Percentiles rank a stretch among this genome's conserved stretches.
Evolutionary conservation across 164 flowering plant species (phyloP).

Genomic region (Dillenia turbinata): DNA sequence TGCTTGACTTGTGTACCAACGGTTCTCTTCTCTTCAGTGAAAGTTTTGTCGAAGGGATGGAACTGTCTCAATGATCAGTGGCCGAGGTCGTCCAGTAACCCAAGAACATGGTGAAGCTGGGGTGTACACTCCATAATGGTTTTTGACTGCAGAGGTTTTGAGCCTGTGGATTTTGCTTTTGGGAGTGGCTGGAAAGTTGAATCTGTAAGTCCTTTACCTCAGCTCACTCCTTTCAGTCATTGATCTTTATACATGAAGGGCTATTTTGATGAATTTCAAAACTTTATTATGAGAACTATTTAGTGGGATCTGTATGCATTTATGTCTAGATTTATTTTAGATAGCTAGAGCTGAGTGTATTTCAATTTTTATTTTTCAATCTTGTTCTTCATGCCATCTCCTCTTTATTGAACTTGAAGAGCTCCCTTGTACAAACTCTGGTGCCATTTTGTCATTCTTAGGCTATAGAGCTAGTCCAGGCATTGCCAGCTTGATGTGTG

Average conservation of each 20-base stretch:
- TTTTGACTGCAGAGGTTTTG: conserved; percentile 83
- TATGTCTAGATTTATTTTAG: too few species aligned
- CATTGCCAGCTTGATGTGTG: too few species aligned
- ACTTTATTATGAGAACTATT: too few species aligned
- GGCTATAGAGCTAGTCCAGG: too few species aligned
- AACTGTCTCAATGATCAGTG: conserved; percentile 61
- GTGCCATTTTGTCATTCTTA: too few species aligned
- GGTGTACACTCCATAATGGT: conserved; percentile 59
- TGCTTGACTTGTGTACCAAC: too few species aligned
- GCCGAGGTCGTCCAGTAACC: conserved; percentile 60
- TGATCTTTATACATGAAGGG: too few species aligned
- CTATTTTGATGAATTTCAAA: too few species aligned
- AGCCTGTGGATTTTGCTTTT: conserved; percentile 64
- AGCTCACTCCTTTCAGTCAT: not conserved
- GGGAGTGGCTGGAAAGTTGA: conserved; percentile 68
- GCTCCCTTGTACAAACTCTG: not conserved
- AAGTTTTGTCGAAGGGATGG: conserved; percentile 87
- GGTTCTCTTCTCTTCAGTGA: conserved; percentile 29
- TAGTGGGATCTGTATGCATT: too few species aligned
- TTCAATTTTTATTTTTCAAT: not conserved
- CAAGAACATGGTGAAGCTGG: conserved; percentile 34
- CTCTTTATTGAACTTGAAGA: not conserved
- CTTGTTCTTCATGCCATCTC: not conserved
- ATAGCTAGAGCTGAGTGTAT: too few species aligned
- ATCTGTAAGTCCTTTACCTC: conserved; percentile 48